phyloP scores from a whole-genome alignment of 108 stramenopile species.

The Cyclotella cryptica region DNA sequence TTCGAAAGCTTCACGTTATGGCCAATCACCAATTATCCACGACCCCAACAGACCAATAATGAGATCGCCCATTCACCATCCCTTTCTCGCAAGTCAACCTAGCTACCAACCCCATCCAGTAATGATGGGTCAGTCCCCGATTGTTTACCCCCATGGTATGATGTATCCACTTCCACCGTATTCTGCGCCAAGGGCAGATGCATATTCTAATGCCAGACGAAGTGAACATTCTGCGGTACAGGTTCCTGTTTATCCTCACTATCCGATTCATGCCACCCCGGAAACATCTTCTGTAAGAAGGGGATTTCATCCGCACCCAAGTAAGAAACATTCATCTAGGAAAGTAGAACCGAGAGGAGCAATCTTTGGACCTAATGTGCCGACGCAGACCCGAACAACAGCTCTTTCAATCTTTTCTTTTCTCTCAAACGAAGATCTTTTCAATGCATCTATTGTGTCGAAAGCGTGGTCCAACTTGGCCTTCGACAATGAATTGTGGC shows the following conservation, averaged over 20 bases:
- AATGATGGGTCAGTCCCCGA: conserved; percentile 30
- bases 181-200: conserved; percentile 23
- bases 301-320: conserved; percentile 34
- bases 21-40: conserved; percentile 30
- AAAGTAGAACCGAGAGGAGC: conserved; percentile 46
- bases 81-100: conserved; percentile 25
- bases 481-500: conserved; percentile 62
- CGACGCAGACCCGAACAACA: conserved; percentile 63
- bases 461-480: conserved; percentile 77
- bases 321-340: conserved; percentile 15
- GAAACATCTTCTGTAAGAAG: conserved; percentile 26
- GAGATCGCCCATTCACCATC: conserved; percentile 28
- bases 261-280: conserved; percentile 17
- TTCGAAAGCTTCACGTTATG: conserved; percentile 16
- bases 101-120: conserved; percentile 16
- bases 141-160: conserved; percentile 56
- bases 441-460: conserved; percentile 87
- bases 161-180: conserved; percentile 30
- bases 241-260: conserved; percentile 10
- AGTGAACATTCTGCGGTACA: not conserved
- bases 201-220: conserved; percentile 18
- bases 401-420: conserved; percentile 76
- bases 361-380: conserved; percentile 66
- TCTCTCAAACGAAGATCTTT: conserved; percentile 79
- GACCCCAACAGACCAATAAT: conserved; percentile 33